Conservation (phyloP, 345 rosid species). For the Populus pruinosa region DNA sequence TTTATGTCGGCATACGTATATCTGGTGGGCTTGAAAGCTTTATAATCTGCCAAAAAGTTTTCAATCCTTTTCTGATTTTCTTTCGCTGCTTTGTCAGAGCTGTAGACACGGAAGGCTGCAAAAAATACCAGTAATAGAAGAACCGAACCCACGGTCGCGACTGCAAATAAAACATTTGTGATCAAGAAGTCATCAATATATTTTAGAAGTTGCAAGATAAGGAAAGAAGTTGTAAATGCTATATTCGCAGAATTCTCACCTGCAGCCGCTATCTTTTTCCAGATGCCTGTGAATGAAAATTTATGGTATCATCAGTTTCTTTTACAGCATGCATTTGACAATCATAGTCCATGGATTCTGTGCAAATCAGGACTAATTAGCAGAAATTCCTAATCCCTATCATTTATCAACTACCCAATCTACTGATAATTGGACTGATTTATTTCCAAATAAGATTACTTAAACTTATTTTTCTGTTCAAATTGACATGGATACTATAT, state of each 20-base stretch:
- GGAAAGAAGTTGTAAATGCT: background rate
- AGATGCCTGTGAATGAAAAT: too few species aligned
- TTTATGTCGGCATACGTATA: conserved; percentile 14
- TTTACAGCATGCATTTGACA: too few species aligned
- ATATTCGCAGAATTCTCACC: background rate
- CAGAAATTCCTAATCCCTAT: too few species aligned
- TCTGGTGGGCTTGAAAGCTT: conserved; percentile 23
- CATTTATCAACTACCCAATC: too few species aligned
- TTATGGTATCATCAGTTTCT: too few species aligned
- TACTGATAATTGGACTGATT: too few species aligned
- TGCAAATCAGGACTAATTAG: too few species aligned
- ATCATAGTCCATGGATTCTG: too few species aligned
- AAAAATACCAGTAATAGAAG: background rate
- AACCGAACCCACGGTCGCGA: background rate
- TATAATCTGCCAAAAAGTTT: conserved; percentile 25
- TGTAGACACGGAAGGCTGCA: background rate
- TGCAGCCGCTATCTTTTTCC: background rate
- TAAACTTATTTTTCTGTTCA: background rate
- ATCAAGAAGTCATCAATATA: background rate
- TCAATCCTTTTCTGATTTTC: conserved; percentile 8
- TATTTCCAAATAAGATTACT: background rate
- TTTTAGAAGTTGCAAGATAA: background rate
- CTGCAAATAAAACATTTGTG: background rate
- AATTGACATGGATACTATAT: too few species aligned
- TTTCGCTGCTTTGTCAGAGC: conserved; percentile 5